Evolutionary conservation across 345 rosid genomes (phyloP).

Genomic region (Eutrema japonicum): DNA sequence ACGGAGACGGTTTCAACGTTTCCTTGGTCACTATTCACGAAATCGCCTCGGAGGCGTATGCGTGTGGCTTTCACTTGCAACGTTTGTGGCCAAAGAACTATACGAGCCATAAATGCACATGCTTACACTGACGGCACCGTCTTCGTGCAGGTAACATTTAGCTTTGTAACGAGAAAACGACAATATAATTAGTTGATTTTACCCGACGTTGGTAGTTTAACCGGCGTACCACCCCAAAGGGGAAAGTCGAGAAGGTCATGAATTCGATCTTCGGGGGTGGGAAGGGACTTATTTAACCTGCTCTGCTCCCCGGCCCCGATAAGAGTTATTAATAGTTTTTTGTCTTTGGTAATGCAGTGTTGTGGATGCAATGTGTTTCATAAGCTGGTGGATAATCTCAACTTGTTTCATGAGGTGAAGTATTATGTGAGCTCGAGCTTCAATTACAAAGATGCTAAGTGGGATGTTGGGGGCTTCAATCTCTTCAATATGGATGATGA

Average conservation of each 20-base stretch:
- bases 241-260: too few relatives aligned
- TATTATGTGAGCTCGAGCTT: slow-evolving; percentile 72
- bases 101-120: slow-evolving; percentile 86
- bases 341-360: slow-evolving; percentile 52
- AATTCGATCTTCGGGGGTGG: too few relatives aligned
- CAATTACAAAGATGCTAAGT: slow-evolving; percentile 55
- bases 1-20: slow-evolving; percentile 70
- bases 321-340: too few relatives aligned
- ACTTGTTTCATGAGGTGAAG: slow-evolving; percentile 91
- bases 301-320: neutral
- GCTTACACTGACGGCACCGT: slow-evolving; percentile 96
- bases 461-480: slow-evolving; percentile 67
- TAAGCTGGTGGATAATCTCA: slow-evolving; percentile 90
- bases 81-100: slow-evolving; percentile 88
- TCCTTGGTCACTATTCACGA: slow-evolving; percentile 93
- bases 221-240: too few relatives aligned
- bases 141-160: slow-evolving; percentile 70
- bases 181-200: neutral
- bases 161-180: neutral
- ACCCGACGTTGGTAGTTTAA: neutral
- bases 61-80: slow-evolving; percentile 96
- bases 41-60: slow-evolving; percentile 90
- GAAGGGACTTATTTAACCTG: too few relatives aligned
- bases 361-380: slow-evolving; percentile 95
- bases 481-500: slow-evolving; percentile 53